Percentiles rank a stretch among this genome's conserved stretches.
Conservation (phyloP, 2,329 filamentous ascomycete species). For the Fusarium sp. region DNA sequence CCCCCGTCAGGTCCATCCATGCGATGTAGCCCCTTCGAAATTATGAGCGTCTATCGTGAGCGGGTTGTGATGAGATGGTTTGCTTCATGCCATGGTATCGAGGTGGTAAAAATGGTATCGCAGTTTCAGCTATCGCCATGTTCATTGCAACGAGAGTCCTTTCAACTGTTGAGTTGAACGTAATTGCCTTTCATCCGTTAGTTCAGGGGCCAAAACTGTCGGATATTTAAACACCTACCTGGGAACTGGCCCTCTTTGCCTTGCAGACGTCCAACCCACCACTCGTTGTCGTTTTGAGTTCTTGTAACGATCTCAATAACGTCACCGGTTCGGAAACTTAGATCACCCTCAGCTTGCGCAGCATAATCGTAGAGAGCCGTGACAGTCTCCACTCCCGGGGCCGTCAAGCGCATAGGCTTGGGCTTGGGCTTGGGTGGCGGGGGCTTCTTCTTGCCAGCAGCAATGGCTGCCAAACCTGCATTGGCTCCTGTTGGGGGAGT, state of each 20-base stretch:
- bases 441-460: conserved; percentile 72
- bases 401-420: conserved; percentile 79
- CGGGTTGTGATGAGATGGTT: conserved; percentile 18
- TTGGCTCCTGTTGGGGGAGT: conserved; percentile 58
- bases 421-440: conserved; percentile 75
- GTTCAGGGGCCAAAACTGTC: conserved; percentile 3
- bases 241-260: conserved; percentile 93
- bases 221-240: conserved; percentile 67
- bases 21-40: conserved; percentile 6
- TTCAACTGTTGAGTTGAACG: conserved; percentile 53
- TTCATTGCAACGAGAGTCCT: not conserved
- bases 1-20: not conserved
- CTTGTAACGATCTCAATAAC: conserved; percentile 86
- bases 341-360: conserved; percentile 91
- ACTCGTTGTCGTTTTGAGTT: conserved; percentile 94
- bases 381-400: conserved; percentile 76
- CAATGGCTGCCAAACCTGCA: conserved; percentile 58
- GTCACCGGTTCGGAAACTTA: conserved; percentile 90
- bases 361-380: conserved; percentile 97
- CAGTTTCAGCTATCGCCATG: not conserved
- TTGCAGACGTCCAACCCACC: conserved; percentile 89
- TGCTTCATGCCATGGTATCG: conserved; percentile 24
- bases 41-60: conserved; percentile 29
- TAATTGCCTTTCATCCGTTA: conserved; percentile 60
- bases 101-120: conserved; percentile 19